Percentiles rank a stretch among this genome's conserved stretches.
Evolutionary conservation across 2,329 filamentous ascomycete genomes (phyloP).

Genomic region (Monilinia laxa): DNA sequence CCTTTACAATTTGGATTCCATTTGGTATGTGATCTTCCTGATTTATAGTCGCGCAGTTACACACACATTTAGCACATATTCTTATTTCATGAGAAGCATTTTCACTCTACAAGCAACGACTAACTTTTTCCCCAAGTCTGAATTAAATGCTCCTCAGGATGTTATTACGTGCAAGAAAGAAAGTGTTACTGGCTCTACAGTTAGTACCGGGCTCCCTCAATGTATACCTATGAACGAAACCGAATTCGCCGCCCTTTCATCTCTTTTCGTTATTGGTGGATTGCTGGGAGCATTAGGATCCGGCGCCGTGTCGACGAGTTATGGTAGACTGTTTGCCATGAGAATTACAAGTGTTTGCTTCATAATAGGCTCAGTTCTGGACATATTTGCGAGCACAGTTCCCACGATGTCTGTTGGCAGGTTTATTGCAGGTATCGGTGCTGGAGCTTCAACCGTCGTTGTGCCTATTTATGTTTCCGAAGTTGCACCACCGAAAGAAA

Average conservation of each 20-base stretch:
- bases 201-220: conserved; percentile 54
- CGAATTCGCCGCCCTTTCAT: conserved; percentile 82
- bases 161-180: conserved; percentile 82
- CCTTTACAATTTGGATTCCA: conserved; percentile 95
- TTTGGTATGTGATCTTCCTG: conserved; percentile 55
- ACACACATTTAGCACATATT: conserved; percentile 4
- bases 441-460: conserved; percentile 86
- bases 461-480: conserved; percentile 95
- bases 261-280: conserved; percentile 88
- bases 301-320: conserved; percentile 73
- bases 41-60: neutral
- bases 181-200: conserved; percentile 43
- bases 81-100: neutral
- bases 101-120: conserved; percentile 14
- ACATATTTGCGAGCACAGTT: conserved; percentile 69
- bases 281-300: conserved; percentile 77
- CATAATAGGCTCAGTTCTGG: conserved; percentile 70
- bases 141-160: conserved; percentile 92
- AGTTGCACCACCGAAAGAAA: conserved; percentile 70
- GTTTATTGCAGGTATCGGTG: conserved; percentile 77
- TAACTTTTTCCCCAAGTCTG: conserved; percentile 59
- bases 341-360: conserved; percentile 76
- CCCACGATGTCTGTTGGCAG: conserved; percentile 69
- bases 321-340: conserved; percentile 76
- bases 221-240: conserved; percentile 87